phyloP scores from a whole-genome alignment of 1,139 yeast genomes.

The Saccharomyces hybrid region DNA sequence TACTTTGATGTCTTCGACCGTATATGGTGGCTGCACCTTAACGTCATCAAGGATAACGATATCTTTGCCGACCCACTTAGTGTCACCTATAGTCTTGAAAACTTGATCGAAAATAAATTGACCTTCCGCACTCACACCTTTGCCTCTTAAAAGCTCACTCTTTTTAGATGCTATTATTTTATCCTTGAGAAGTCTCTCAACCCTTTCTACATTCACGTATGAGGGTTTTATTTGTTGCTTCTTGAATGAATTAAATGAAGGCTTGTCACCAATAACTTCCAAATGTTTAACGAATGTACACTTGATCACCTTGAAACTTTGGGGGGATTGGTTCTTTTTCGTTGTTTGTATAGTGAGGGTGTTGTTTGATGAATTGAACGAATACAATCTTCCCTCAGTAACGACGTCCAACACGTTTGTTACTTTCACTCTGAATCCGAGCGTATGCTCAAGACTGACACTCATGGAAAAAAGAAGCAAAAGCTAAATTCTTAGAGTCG shows the following conservation, averaged over 20 bases:
- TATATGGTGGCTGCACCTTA: constrained; percentile 44
- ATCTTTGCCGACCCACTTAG: constrained; percentile 40
- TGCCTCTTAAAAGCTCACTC: constrained; percentile 29
- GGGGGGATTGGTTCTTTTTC: constrained; percentile 23
- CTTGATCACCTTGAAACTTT: constrained; percentile 47
- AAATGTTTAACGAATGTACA: constrained; percentile 51
- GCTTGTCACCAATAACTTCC: constrained; percentile 37
- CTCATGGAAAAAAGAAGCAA: constrained; percentile 16
- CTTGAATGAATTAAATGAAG: constrained; percentile 21
- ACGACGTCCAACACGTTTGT: constrained; percentile 52
- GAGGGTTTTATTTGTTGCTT: constrained; percentile 27
- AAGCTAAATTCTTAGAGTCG: neutral
- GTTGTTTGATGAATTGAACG: constrained; percentile 43
- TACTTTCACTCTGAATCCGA: constrained; percentile 46
- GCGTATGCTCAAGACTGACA: constrained; percentile 23
- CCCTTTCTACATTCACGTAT: constrained; percentile 20
- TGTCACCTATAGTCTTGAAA: constrained; percentile 42
- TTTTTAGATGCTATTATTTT: constrained; percentile 13
- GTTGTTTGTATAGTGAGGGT: constrained; percentile 33
- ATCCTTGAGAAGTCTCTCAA: constrained; percentile 17
- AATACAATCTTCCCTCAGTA: constrained; percentile 53
- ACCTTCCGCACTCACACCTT: constrained; percentile 40
- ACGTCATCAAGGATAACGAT: constrained; percentile 49
- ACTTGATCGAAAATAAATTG: constrained; percentile 43
- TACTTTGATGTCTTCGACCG: constrained; percentile 29